These are phyloP conservation scores for Picochlorum sp. DNA, from an alignment of 139 green algal species.

Conservation along the genomic window DNA sequence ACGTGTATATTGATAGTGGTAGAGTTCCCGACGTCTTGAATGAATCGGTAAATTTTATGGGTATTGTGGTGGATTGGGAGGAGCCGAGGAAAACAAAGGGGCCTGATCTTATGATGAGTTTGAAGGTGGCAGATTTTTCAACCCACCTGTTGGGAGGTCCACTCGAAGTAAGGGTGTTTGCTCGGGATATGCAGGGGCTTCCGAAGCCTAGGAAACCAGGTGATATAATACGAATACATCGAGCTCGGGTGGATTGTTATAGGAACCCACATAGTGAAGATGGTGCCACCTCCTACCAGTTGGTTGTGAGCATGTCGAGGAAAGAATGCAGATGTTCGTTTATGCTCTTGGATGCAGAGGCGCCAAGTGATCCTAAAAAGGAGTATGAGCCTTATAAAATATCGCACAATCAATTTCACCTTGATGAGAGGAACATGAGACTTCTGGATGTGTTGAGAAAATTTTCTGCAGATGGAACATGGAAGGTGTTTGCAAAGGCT, in stretches of 20 bases:
- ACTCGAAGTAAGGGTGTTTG: constrained; percentile 31
- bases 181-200: constrained; percentile 7
- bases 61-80: constrained; percentile 19
- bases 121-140: constrained; percentile 30
- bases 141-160: constrained; percentile 1
- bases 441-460: constrained; percentile 19
- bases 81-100: constrained; percentile 23
- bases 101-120: constrained; percentile 30
- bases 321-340: neutral
- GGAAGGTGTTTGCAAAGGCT: neutral
- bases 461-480: constrained; percentile 1
- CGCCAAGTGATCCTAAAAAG: neutral
- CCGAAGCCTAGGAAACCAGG: constrained; percentile 14
- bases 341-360: neutral
- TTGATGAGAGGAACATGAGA: constrained; percentile 8
- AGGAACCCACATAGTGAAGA: constrained; percentile 8
- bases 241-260: constrained; percentile 23
- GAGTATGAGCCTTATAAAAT: constrained; percentile 21
- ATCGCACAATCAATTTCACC: constrained; percentile 14
- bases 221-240: constrained; percentile 40
- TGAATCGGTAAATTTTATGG: neutral
- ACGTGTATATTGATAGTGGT: neutral
- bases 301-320: neutral
- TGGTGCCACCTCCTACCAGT: neutral
- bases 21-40: neutral